These are phyloP conservation scores for Exobasidium rhododendri DNA, from an alignment of 1,284 basidiomycete species.

Conservation along the genomic window DNA sequence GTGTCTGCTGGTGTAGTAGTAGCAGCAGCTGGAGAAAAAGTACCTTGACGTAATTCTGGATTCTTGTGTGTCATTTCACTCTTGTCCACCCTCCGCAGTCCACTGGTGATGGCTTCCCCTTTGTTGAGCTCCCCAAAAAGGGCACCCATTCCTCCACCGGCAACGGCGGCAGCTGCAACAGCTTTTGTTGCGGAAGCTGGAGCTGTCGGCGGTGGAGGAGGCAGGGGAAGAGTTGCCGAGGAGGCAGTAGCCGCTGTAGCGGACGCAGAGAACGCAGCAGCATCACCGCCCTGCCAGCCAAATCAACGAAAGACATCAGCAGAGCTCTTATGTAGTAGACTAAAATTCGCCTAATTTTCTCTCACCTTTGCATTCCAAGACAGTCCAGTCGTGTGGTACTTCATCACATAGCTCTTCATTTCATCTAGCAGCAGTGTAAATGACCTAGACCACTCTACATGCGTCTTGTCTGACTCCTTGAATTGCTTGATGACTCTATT, in stretches of 20 bases:
- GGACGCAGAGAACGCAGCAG: conserved; percentile 63
- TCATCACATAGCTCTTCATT: conserved; percentile 76
- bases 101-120: conserved; percentile 83
- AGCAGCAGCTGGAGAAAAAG: not conserved
- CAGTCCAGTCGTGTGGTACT: conserved; percentile 82
- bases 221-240: conserved; percentile 60
- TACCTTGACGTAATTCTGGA: conserved; percentile 65
- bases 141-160: conserved; percentile 67
- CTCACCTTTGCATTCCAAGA: conserved; percentile 72
- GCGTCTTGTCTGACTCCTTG: conserved; percentile 85
- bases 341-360: too few relatives aligned
- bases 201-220: conserved; percentile 64
- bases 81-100: conserved; percentile 87
- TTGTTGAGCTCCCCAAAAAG: conserved; percentile 92
- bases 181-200: conserved; percentile 58
- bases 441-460: conserved; percentile 80
- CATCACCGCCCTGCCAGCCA: conserved; percentile 63
- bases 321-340: conserved; percentile 21
- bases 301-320: conserved; percentile 9
- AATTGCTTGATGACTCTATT: conserved; percentile 88
- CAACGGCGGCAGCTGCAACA: conserved; percentile 55
- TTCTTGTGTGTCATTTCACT: conserved; percentile 99
- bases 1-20: not conserved
- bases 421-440: conserved; percentile 73
- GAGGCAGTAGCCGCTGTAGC: conserved; percentile 42